A percentile compares a stretch with the other conserved stretches of the same genome.
Conservation (phyloP, 805 yeast species). For the Saccharomycopsis selenospora region DNA sequence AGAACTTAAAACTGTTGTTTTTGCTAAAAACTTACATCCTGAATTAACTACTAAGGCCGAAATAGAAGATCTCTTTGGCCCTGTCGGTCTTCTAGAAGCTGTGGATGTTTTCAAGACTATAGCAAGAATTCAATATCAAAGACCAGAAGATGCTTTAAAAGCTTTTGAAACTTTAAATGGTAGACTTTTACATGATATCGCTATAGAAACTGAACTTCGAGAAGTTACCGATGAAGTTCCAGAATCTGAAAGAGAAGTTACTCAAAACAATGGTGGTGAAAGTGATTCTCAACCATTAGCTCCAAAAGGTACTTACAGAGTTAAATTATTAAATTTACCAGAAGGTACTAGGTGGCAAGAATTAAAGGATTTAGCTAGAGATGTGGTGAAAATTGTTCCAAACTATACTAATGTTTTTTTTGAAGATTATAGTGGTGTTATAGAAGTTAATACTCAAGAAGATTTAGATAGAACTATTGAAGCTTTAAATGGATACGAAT, state of each 20-base stretch:
- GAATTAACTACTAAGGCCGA: slow-evolving; percentile 34
- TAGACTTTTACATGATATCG: slow-evolving; percentile 36
- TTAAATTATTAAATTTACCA: slow-evolving; percentile 62
- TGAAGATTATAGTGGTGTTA: slow-evolving; percentile 25
- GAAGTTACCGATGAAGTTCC: not conserved
- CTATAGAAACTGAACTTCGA: not conserved
- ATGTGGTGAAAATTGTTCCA: slow-evolving; percentile 33
- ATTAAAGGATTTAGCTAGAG: slow-evolving; percentile 82
- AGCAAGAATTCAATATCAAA: slow-evolving; percentile 83
- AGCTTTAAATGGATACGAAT: slow-evolving; percentile 62
- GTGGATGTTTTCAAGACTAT: slow-evolving; percentile 72
- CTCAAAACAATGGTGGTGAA: too few relatives aligned
- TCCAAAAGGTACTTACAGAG: slow-evolving; percentile 67
- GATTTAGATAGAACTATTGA: slow-evolving; percentile 69
- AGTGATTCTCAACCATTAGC: slow-evolving; percentile 5
- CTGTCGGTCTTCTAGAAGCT: slow-evolving; percentile 60
- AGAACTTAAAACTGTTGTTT: slow-evolving; percentile 12
- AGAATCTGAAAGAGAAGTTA: slow-evolving; percentile 1
- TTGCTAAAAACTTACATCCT: slow-evolving; percentile 1
- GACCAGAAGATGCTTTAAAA: slow-evolving; percentile 57
- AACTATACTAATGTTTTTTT: slow-evolving; percentile 14
- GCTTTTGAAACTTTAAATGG: slow-evolving; percentile 78
- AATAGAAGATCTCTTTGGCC: slow-evolving; percentile 59
- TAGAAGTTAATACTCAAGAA: slow-evolving; percentile 59
- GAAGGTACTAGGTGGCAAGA: slow-evolving; percentile 82